Evolutionary conservation across 768 basidiomycete species (phyloP), one percentile per base, ranked within the genome.

Genomic region (Suillus lakei): DNA sequence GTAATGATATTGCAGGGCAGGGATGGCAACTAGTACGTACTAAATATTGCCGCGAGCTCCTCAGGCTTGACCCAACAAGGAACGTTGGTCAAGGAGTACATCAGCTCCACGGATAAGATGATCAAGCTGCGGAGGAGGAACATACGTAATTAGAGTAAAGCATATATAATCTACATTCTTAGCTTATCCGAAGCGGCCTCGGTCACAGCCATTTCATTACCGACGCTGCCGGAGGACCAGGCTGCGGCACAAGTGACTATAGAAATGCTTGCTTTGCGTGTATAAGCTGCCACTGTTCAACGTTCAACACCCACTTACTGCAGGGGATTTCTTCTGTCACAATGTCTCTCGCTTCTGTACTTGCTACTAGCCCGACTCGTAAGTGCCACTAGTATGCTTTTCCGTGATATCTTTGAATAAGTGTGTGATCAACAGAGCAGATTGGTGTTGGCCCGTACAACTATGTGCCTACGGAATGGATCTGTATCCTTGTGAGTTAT

Each of bases 401-500:
- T 21, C 28, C 1, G 10, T n/a, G 0, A 6, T 0, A 18, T 41
- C 16, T 41, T 13, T 41, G 26, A 59, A 30, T 12, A 4, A 59
- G 18, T 13, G 1, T 58, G 5, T 28, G 23, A 3, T 58, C 26
- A 41, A 39, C 6, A 18, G 28, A 10, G 13, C 16, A 16, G 4
- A 18, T 16, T 38, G 1, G 0, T 1, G 32, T 66, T 44, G 65
- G 65, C 8, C 66, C 66, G 18, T 85, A 83, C 69, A 67, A 77
- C 59, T 84, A 84, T 67, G 62, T 80, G 5, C 83, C 84, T 2
- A 80, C 82, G 0, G 63, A 74, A 63, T 74, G 74, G 39, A 73
- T 83, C 3, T 79, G 80, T 53, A 69, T 77, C 38, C 67, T 78
- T 28, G 65, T 66, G 7, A 54, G 65, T 34, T 16, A 23, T n/a